These are phyloP conservation scores for Auriscalpium vulgare DNA, from an alignment of 768 basidiomycete genomes.

Conservation along the genomic window DNA sequence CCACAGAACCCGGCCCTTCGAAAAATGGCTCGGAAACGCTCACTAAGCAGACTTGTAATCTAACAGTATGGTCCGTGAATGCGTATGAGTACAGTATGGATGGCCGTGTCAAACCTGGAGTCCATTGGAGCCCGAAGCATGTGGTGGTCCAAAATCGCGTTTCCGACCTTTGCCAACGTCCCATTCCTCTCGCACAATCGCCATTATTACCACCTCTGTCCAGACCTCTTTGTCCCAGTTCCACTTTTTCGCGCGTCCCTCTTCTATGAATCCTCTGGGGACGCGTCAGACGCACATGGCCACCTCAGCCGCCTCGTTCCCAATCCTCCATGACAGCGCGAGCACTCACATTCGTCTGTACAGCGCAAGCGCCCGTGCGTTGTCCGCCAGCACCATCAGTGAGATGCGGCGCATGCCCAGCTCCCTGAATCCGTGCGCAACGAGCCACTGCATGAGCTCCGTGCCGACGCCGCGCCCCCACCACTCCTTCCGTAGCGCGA, in stretches of 20 bases:
- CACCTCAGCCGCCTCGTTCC: too few relatives aligned
- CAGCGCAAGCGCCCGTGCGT: constrained; percentile 7
- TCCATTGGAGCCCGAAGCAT: too few relatives aligned
- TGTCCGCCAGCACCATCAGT: constrained; percentile 2
- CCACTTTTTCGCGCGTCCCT: neutral
- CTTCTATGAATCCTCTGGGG: constrained; percentile 6
- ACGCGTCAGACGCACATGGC: neutral
- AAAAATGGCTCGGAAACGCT: too few relatives aligned
- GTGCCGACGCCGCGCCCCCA: constrained; percentile 11
- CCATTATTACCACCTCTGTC: constrained; percentile 6
- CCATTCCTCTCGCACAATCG: constrained; percentile 7
- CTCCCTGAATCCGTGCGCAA: constrained; percentile 1
- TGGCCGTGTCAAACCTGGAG: too few relatives aligned
- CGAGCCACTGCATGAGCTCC: constrained; percentile 7
- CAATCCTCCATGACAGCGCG: too few relatives aligned
- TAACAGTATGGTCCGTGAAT: too few relatives aligned
- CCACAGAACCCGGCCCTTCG: too few relatives aligned
- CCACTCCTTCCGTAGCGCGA: constrained; percentile 8
- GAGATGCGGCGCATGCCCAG: constrained; percentile 5
- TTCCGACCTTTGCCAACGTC: neutral
- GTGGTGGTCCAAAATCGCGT: neutral
- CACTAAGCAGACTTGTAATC: too few relatives aligned
- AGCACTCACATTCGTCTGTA: constrained; percentile 2
- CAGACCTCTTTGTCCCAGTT: neutral
- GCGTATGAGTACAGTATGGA: too few relatives aligned